Evolutionary conservation across 2,329 filamentous ascomycete genomes (phyloP).

Genomic region (Fusarium keratoplasticum): DNA sequence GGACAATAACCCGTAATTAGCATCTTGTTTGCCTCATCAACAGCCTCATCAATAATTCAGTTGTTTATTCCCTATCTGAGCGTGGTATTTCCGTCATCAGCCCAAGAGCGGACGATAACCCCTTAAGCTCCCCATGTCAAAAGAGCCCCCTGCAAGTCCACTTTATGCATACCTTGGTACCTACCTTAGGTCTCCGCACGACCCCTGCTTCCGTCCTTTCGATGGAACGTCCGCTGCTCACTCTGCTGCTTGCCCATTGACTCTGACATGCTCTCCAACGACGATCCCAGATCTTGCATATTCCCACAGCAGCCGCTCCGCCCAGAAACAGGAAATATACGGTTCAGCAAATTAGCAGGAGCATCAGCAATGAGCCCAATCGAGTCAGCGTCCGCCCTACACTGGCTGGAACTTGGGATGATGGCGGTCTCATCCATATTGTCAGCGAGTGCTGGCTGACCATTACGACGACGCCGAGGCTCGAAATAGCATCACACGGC

Average conservation of each 20-base stretch:
- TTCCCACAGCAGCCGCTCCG: slow-evolving; percentile 3
- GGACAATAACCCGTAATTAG: not conserved
- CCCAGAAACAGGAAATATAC: slow-evolving; percentile 10
- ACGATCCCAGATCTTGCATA: slow-evolving; percentile 15
- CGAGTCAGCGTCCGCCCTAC: slow-evolving; percentile 9
- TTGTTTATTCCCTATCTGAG: slow-evolving; percentile 3
- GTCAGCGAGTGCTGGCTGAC: slow-evolving; percentile 27
- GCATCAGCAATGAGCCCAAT: slow-evolving; percentile 20
- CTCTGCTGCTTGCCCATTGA: not conserved
- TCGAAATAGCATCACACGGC: slow-evolving; percentile 27
- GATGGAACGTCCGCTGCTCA: not conserved
- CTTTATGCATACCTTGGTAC: slow-evolving; percentile 34
- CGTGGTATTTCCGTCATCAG: slow-evolving; percentile 25
- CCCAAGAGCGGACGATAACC: slow-evolving; percentile 15
- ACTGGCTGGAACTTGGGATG: not conserved
- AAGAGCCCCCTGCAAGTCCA: slow-evolving; percentile 28
- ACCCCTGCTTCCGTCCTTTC: slow-evolving; percentile 18
- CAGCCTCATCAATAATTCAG: slow-evolving; percentile 4
- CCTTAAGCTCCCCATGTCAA: slow-evolving; percentile 18
- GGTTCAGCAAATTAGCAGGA: slow-evolving; percentile 28
- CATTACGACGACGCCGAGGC: not conserved
- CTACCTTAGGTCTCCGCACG: not conserved
- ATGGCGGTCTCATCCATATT: slow-evolving; percentile 36
- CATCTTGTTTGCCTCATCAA: not conserved
- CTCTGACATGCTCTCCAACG: not conserved